These are phyloP conservation scores for Corymbia calophylla DNA, from an alignment of 441 rosid species.

Conservation along the genomic window DNA sequence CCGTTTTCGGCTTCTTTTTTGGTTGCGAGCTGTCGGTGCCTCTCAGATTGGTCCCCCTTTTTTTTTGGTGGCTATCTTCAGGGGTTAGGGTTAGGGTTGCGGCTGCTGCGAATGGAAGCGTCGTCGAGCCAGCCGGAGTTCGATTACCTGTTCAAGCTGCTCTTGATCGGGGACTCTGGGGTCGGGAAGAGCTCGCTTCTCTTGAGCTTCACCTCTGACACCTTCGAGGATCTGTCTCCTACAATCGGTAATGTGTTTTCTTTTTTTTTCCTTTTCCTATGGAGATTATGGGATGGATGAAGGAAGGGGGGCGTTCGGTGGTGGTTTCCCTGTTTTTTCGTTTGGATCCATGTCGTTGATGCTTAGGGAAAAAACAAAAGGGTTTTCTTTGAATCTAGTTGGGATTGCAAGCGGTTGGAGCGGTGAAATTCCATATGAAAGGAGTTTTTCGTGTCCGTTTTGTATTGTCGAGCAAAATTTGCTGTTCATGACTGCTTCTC, in stretches of 20 bases:
- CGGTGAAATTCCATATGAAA: not conserved
- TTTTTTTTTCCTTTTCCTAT: not conserved
- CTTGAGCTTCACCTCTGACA: slow-evolving; percentile 59
- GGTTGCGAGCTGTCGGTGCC: not conserved
- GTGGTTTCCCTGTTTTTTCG: not conserved
- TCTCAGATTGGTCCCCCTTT: not conserved
- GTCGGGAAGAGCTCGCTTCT: slow-evolving; percentile 68
- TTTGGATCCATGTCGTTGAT: not conserved
- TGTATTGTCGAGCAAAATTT: not conserved
- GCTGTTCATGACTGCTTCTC: not conserved
- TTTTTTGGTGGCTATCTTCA: not conserved
- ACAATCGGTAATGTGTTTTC: slow-evolving; percentile 39
- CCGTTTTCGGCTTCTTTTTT: not conserved
- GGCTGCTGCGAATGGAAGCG: slow-evolving; percentile 2
- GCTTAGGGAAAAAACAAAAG: not conserved
- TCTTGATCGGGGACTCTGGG: slow-evolving; percentile 33
- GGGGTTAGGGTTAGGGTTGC: slow-evolving; percentile 23
- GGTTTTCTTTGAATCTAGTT: not conserved
- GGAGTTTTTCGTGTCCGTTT: not conserved
- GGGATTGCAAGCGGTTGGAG: not conserved
- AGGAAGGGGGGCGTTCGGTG: not conserved
- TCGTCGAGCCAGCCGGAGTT: slow-evolving; percentile 58
- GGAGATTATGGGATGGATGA: not conserved
- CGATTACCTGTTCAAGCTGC: slow-evolving; percentile 9
- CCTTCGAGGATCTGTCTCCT: slow-evolving; percentile 65